phyloP scores from a whole-genome alignment of 176 grass and related monocot species.

The Eleusine coracana region DNA sequence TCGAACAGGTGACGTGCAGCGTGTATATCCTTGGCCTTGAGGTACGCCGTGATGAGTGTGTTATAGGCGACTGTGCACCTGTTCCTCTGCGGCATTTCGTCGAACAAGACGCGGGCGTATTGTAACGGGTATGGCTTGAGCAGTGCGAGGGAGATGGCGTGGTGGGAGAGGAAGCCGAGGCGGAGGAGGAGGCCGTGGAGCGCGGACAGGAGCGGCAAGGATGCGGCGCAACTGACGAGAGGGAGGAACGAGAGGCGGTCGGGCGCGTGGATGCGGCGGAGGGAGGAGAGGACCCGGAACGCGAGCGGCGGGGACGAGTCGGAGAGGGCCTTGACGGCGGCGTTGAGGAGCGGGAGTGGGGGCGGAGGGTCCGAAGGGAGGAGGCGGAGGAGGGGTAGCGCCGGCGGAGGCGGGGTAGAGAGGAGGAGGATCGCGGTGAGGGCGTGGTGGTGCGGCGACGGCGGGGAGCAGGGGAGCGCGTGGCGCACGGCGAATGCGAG shows the following conservation, averaged over 20 bases:
- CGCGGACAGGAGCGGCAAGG: constrained; percentile 32
- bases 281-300: constrained; percentile 37
- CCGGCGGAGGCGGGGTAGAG: constrained; percentile 26
- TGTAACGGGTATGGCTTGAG: constrained; percentile 39
- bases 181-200: constrained; percentile 49
- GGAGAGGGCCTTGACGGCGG: constrained; percentile 51
- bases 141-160: constrained; percentile 42
- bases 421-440: constrained; percentile 56
- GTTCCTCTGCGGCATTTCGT: constrained; percentile 41
- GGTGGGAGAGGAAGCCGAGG: constrained; percentile 55
- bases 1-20: constrained; percentile 47
- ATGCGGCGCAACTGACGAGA: constrained; percentile 40
- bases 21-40: constrained; percentile 11
- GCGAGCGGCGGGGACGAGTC: constrained; percentile 19
- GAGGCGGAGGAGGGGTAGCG: constrained; percentile 22
- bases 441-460: constrained; percentile 46
- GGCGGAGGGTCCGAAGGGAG: constrained; percentile 28
- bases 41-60: constrained; percentile 34
- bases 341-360: constrained; percentile 53
- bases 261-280: constrained; percentile 35
- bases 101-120: constrained; percentile 12
- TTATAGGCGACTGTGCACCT: constrained; percentile 55
- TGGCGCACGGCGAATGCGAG: constrained; percentile 53
- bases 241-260: constrained; percentile 42
- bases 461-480: constrained; percentile 29